These are phyloP conservation scores for Cyclotella distinguenda DNA, from an alignment of 108 stramenopile species.

Conservation along the genomic window DNA sequence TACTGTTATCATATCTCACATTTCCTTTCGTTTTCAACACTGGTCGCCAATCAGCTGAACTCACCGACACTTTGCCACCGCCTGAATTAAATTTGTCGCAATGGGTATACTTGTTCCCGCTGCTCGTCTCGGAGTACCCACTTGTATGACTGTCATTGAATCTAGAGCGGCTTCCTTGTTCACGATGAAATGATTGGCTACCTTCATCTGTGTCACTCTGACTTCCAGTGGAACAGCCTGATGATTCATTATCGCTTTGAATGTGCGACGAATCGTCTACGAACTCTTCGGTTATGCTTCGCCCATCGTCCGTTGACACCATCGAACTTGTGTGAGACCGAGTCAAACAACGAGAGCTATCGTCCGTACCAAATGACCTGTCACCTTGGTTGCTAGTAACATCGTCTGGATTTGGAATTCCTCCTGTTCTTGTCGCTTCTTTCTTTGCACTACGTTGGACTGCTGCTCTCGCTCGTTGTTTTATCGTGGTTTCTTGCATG, in stretches of 20 bases:
- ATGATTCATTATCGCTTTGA: slow-evolving; percentile 5
- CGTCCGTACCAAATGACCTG: not conserved
- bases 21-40: not conserved
- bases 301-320: slow-evolving; percentile 2
- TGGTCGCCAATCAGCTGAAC: not conserved
- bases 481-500: slow-evolving; percentile 83
- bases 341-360: not conserved
- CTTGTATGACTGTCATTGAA: not conserved
- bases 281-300: slow-evolving; percentile 26
- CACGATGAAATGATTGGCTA: no score
- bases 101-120: no score
- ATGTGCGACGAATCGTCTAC: slow-evolving; percentile 12
- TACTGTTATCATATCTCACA: no score
- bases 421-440: slow-evolving; percentile 46
- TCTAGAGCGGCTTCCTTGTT: slow-evolving; percentile 3
- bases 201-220: slow-evolving; percentile 10
- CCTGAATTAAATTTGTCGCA: no score
- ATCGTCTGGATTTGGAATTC: slow-evolving; percentile 4
- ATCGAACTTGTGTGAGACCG: slow-evolving; percentile 1
- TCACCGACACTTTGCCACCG: no score
- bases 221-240: slow-evolving; percentile 11
- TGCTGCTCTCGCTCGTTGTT: slow-evolving; percentile 70
- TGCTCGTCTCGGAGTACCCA: slow-evolving; percentile 2
- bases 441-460: slow-evolving; percentile 78
- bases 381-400: not conserved